Base-by-base conservation (phyloP, 73 alveolate genomes). In the Uronychia setigera region DNA sequence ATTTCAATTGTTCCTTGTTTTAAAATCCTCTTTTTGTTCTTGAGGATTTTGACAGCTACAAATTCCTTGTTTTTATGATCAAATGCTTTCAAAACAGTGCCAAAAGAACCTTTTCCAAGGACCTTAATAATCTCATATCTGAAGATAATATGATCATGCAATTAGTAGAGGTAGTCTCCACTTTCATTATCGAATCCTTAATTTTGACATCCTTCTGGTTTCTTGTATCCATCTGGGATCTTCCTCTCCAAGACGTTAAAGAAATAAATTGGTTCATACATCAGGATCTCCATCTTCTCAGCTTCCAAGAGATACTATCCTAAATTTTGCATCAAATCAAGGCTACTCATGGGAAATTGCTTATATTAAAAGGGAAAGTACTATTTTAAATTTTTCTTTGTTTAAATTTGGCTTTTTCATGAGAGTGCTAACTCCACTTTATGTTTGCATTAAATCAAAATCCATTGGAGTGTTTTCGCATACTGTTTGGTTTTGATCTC, bases 1-100 rank as follows among this genome's bases (percentile, higher is more conserved):
- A 93, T 84, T 91, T 95, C 98, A 25, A 83, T 91, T 81, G 88
- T 83, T 0, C 95, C 96, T 82, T 95, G 93, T 35, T 95, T 90
- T 28, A 82, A 83, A 77, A 85, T 86, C 80, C 91, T 81, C 91
- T 94, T 94, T 60, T 94, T 94, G 91, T 90, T 94, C 80, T 94
- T 81, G 76, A 92, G 87, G 81, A 94, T 92, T 91, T 94, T 94
- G 60, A 94, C 80, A 29, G 96, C 96, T 28, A 92, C 93, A 33
- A 77, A 81, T 59, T 85, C 74, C 60, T 91, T 91, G 34, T 93
- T 92, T 80, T 91, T 88, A 89, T 86, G 84, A 82, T 94, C 98
- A 0, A 58, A 83, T 78, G 90, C 82, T 78, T 88, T 88, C 34
- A 88, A 5, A 19, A 46, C 67, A 46, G 67, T 46, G 5, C 67